phyloP scores from a whole-genome alignment of 768 basidiomycete genomes.

The Roridomyces roridus region DNA sequence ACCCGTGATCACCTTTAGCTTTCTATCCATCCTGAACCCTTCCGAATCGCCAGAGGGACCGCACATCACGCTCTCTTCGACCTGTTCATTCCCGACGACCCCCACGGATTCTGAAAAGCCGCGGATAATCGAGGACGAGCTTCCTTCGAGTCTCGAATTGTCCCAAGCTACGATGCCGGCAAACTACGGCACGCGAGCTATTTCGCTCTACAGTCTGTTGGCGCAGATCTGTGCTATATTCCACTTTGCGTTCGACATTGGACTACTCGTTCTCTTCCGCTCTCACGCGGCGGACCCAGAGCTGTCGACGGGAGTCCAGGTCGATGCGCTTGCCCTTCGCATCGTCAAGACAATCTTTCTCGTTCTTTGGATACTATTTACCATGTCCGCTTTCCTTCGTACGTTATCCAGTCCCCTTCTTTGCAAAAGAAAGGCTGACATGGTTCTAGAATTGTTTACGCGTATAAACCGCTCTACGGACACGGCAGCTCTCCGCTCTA shows the following conservation, averaged over 20 bases:
- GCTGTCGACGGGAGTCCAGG: slow-evolving; percentile 4
- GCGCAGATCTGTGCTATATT: slow-evolving; percentile 26
- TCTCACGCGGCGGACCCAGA: too few relatives aligned
- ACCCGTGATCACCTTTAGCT: slow-evolving; percentile 23
- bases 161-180: background rate
- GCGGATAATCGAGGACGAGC: slow-evolving; percentile 12
- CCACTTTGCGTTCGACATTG: slow-evolving; percentile 24
- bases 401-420: slow-evolving; percentile 6
- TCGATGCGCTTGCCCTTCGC: slow-evolving; percentile 19
- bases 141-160: slow-evolving; percentile 10
- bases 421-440: slow-evolving; percentile 2
- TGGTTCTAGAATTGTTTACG: slow-evolving; percentile 12
- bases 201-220: slow-evolving; percentile 19
- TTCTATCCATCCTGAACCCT: slow-evolving; percentile 13
- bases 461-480: background rate
- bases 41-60: slow-evolving; percentile 20
- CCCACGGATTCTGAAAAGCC: slow-evolving; percentile 16
- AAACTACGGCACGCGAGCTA: slow-evolving; percentile 3
- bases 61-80: slow-evolving; percentile 15
- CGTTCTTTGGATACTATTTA: slow-evolving; percentile 26
- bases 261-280: slow-evolving; percentile 14
- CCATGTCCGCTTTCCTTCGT: slow-evolving; percentile 27
- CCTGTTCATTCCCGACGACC: slow-evolving; percentile 13
- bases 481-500: background rate
- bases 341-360: slow-evolving; percentile 26